Evolutionary conservation across 257 asterid genomes (phyloP).

Genomic region (Mentha longifolia): DNA sequence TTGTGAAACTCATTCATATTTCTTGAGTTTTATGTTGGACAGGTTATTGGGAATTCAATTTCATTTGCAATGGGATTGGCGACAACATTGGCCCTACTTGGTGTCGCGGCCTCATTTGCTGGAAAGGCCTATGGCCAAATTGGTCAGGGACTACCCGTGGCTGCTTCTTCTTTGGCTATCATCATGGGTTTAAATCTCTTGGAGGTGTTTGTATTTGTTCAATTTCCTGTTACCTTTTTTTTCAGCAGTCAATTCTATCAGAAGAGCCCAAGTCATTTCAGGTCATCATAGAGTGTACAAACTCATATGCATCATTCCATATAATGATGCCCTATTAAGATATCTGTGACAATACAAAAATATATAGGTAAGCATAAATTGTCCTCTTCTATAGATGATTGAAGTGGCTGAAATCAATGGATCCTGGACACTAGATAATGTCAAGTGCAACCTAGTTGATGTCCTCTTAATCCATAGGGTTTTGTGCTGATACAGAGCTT

Average conservation of each 20-base stretch:
- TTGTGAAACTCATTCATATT: background rate
- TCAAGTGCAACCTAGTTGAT: no score
- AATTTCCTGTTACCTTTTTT: background rate
- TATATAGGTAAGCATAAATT: no score
- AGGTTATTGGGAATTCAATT: conserved; percentile 83
- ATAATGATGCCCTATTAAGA: no score
- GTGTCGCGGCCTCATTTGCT: conserved; percentile 94
- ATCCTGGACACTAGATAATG: no score
- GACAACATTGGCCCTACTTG: conserved; percentile 87
- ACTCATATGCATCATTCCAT: no score
- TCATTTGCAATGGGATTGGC: conserved; percentile 96
- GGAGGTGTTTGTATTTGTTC: conserved; percentile 54
- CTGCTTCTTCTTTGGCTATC: conserved; percentile 84
- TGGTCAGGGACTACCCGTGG: conserved; percentile 92
- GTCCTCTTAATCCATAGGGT: no score
- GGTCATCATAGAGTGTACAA: no score
- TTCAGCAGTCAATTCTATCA: background rate
- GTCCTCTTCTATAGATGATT: no score
- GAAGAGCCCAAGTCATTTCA: no score
- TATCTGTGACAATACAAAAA: no score
- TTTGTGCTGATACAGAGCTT: no score
- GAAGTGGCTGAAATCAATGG: no score
- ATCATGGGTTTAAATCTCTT: conserved; percentile 91
- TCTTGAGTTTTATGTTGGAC: conserved; percentile 24
- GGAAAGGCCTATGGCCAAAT: conserved; percentile 98